Base-by-base conservation (phyloP, 306 rosid species). In the Cucurbita pepo region DNA sequence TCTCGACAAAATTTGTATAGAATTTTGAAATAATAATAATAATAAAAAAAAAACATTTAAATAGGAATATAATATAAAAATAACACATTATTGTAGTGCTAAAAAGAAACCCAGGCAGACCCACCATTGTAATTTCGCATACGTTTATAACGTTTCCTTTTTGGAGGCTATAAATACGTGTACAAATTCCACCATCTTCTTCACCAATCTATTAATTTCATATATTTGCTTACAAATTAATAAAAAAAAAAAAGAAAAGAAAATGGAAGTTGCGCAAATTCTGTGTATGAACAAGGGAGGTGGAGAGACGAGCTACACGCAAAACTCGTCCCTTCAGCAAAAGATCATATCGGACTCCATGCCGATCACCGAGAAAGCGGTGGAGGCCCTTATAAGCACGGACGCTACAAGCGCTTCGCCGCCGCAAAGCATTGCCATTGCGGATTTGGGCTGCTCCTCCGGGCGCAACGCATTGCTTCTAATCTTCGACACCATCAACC, bases 401-500 rank as follows among this genome's bases (percentile, higher is more conserved):
- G 74, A n/a, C n/a, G 5, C 1, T 7, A 40, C 44, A 5, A 40
- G 22, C 10, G 58, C 58, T 40, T 40, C 1, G 34, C 34, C 34
- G 52, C 78, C 79, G 1, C 73, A 59, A 73, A 90, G 83, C 81
- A 80, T 93, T 77, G 80, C 82, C 25, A 86, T 93, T 19, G 98
- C 88, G 0, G 98, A 93, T 62, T 82, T 93, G 56, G 98, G 98
- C 9, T 90, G 98, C 48, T 88, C 97, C 16, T 85, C 94, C 1
- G 98, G 98, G 7, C 98, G 97, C 18, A 90, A 93, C 82, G 73
- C 85, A 0, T 57, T 93, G 36, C 11, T 36, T 4, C 81, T 86
- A 3, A 71, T 93, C 25, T 83, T 80, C 0, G 79, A 87, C 72
- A 78, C 91, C 37, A n/a, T 86, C 3, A 76, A 86, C 8, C 57